These are phyloP conservation scores for Candida easanensis DNA, from an alignment of 805 yeast genomes.

Conservation along the genomic window DNA sequence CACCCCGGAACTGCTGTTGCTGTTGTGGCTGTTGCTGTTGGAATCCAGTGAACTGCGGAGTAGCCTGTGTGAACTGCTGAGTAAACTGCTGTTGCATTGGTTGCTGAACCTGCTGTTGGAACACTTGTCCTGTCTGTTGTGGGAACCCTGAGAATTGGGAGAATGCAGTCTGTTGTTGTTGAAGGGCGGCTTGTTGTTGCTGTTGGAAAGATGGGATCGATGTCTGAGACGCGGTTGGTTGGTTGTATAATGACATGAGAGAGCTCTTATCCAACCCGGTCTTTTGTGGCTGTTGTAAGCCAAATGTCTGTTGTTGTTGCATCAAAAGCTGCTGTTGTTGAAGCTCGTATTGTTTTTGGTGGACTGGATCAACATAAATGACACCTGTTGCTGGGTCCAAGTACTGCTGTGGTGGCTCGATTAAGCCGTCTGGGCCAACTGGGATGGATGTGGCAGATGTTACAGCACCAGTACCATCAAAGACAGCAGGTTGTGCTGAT, in stretches of 20 bases:
- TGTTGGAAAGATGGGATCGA: conserved; percentile 40
- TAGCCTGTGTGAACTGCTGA: not conserved
- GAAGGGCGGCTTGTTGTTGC: conserved; percentile 21
- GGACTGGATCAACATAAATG: conserved; percentile 64
- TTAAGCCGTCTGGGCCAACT: conserved; percentile 25
- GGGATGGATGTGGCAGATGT: conserved; percentile 7
- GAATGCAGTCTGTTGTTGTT: conserved; percentile 13
- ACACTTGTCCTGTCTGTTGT: conserved; percentile 9
- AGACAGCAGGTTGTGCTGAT: conserved; percentile 24
- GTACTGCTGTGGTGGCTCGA: conserved; percentile 60
- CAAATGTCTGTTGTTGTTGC: conserved; percentile 11
- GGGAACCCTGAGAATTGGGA: conserved; percentile 10
- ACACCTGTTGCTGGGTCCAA: conserved; percentile 72
- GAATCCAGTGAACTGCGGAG: not conserved
- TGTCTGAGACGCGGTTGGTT: conserved; percentile 11
- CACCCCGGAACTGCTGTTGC: conserved; percentile 8
- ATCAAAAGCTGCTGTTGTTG: conserved; percentile 22
- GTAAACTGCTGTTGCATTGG: not conserved
- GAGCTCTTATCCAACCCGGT: conserved; percentile 19
- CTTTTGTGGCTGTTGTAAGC: conserved; percentile 13
- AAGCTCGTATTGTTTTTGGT: conserved; percentile 39
- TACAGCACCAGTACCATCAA: conserved; percentile 18
- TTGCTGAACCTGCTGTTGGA: not conserved
- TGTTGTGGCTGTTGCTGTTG: conserved; percentile 13
- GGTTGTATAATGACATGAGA: conserved; percentile 30